Evolutionary conservation across 331 rosid species (phyloP).

Genomic region (Saraca asoca): DNA sequence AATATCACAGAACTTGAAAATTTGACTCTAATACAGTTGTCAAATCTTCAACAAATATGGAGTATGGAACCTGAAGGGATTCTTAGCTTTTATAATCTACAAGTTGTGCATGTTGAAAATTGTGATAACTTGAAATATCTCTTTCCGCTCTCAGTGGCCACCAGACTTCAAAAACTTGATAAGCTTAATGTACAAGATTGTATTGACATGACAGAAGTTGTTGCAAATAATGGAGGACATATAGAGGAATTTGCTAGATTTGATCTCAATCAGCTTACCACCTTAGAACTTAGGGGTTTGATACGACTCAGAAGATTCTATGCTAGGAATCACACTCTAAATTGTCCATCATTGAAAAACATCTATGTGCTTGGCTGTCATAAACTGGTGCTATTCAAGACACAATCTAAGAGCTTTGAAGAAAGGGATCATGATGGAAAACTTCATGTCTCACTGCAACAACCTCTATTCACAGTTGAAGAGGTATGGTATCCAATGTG

Average conservation of each 20-base stretch:
- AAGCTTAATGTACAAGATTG: accelerated
- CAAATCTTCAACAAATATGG: constrained; percentile 33
- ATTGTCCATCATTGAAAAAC: constrained; percentile 14
- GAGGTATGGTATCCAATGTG: neutral
- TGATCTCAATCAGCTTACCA: neutral
- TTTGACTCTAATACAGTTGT: neutral
- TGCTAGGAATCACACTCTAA: constrained; percentile 5
- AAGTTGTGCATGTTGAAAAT: neutral
- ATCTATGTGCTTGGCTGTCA: neutral
- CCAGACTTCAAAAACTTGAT: neutral
- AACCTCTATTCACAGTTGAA: constrained; percentile 10
- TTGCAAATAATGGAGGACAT: neutral
- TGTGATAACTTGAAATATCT: constrained; percentile 18
- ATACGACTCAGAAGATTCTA: neutral
- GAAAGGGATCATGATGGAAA: neutral
- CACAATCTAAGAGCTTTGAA: neutral
- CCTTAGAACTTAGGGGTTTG: neutral
- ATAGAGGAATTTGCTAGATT: neutral
- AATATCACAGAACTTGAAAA: constrained; percentile 1
- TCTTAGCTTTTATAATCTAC: constrained; percentile 14
- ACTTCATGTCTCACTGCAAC: neutral
- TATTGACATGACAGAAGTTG: neutral
- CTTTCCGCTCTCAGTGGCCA: constrained; percentile 27
- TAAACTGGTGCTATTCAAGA: constrained; percentile 3
- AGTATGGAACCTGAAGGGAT: constrained; percentile 27